Evolutionary conservation across 2,329 filamentous ascomycete species (phyloP), one percentile per base, ranked within the genome.

Genomic region (Davidsoniella eucalypti): DNA sequence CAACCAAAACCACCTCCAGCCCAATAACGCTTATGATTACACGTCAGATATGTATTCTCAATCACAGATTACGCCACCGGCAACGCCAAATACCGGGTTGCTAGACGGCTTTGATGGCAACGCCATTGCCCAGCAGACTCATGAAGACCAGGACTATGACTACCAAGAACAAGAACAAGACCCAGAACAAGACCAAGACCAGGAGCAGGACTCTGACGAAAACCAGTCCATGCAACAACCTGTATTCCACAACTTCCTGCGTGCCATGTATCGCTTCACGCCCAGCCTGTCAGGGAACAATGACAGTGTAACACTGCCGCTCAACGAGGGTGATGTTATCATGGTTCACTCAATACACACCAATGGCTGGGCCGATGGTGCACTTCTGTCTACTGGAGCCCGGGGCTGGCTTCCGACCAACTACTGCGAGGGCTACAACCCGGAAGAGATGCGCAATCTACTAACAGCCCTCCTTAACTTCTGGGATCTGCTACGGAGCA

Each of bases 361-460:
- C 54, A 98, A 96, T 67, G 92, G 92, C 57, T 98, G 92, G 92
- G 92, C 92, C 29, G 92, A 98, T 63, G 92, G 92, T 47, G 98
- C 92, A 1, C 70, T 95, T 39, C 68, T 98, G 54, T 75, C 82
- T 21, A 86, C 87, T 2, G 90, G 90, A 23, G 83, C 84, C 47
- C 76, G 92, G 57, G 92, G 92, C 55, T 98, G 92, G 92, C 70
- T 98, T 54, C 92, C 92, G 2, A 98, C 92, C 7, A 98, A 98
- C 65, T 98, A 96, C 64, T 98, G 92, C 69, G 88, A 95, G 62
- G 76, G 86, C 8, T 98, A 95, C 63, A 86, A 95, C 57, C 87
- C 90, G 43, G 78, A 87, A 18, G 80, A 87, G 55, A 88, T 96
- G 72, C 78, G 80, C 50, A 87, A 79, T 55, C 71, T 98, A 18